Evolutionary conservation across 495 filamentous ascomycete genomes (phyloP), one percentile per base, ranked within the genome.

Genomic region (Podospora anserina): DNA sequence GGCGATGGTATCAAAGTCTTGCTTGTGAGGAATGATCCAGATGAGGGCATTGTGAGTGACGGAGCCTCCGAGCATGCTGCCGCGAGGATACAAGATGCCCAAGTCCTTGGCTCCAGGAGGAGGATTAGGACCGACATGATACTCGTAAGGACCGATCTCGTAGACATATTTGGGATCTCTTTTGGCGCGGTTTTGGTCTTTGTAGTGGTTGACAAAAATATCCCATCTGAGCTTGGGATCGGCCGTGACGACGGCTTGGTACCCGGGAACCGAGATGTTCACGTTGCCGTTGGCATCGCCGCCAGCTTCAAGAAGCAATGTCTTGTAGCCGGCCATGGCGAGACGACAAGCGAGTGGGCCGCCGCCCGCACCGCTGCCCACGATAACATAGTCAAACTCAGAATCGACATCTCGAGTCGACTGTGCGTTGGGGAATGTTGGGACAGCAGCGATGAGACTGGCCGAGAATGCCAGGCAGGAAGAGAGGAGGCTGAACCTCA

Each of bases 281-380:
- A 54, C 73, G 56, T 62, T 72, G 23, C 44, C 18, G 11, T 74
- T 77, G 84, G 83, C 79, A 71, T 89, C 84, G 69, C 82, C 80
- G 28, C 88, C 88, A 13, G 88, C 84, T 63, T 90, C 87, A 44
- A 90, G 78, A 2, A 90, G 77, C 1, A 89, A 82, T 0, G 83
- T 83, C 65, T 79, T 86, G 74, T 86, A 81, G 3, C 87, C 87
- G n/a, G 85, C 84, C 19, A 85, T 78, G 5, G 87, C 88, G 3
- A 90, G 82, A 11, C 84, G 81, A 20, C 85, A 84, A 9, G 88
- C 88, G 13, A 90, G 75, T 1, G 86, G 87, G n/a, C 85, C 85
- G 18, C 88, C 88, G 18, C 88, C 87, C 4, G 88, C 82, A n/a
- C 88, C 88, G 57, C 83, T 86, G 20, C 88, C 88, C 2, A 90